Base-by-base conservation (phyloP, 371 early-diverging fungal species). In the Syncephalastrum monosporum region DNA sequence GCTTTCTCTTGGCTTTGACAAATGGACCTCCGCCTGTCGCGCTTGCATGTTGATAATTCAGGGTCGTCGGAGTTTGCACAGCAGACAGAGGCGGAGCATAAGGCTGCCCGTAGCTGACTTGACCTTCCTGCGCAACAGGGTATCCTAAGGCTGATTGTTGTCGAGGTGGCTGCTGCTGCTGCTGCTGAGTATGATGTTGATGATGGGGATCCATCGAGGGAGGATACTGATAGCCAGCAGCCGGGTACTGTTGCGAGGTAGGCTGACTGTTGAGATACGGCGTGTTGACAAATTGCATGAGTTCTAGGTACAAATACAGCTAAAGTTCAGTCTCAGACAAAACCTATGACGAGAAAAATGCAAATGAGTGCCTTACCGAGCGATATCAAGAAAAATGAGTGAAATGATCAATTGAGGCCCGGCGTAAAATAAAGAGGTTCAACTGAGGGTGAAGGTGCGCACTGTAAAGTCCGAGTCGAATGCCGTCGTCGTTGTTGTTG, bases 1-100 rank as follows among this genome's bases (percentile, higher is more conserved):
- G 92, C 50, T 85, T 82, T 45, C 89, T 71, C 48, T 67, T 67
- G 1, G 67, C 63, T 42, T 67, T 67, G 24, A 55, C 61, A 23
- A 33, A 44, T 33, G 61, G 56, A 29, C 55, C 59, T 47, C 58
- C 41, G 23, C 50, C 56, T 42, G 56, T 43, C 42, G 41, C 10
- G 24, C 21, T 50, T 57, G 49, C 41, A 21, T 21, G 38, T 42
- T 49, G 47, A 29, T n/a, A 53, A 19, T 16, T 49, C 21, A n/a
- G 38, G 49, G 17, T 14, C 21, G 41, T 53, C 21, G 42, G 29
- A 50, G 50, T 23, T 38, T 52, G 53, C 52, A 38, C 41, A 51
- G 15, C 25, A 17, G 53, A 42, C 38, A 33, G 12, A 33, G 38
- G 38, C 38, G 38, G 38, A 33, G 33, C 13, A 24, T 29, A 24